These are phyloP conservation scores for Ottelia alismoides DNA, from an alignment of 106 monocot genomes.

Conservation along the genomic window DNA sequence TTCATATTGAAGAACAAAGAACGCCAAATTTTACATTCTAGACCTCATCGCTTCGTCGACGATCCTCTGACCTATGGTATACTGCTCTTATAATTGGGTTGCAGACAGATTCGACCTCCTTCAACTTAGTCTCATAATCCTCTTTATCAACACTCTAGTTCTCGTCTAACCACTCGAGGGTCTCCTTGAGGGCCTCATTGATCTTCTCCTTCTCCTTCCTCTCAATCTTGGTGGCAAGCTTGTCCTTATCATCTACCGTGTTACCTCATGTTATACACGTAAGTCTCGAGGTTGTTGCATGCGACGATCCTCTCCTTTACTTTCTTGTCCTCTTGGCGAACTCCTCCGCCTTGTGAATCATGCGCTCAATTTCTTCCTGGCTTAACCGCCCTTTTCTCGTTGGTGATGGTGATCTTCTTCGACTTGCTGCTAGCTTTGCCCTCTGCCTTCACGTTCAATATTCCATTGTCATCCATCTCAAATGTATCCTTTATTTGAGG, in stretches of 20 bases:
- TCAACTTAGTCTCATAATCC: conserved; percentile 21
- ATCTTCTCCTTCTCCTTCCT: conserved; percentile 25
- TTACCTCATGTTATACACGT: conserved; percentile 30
- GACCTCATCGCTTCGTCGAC: too few relatives aligned
- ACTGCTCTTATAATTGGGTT: conserved; percentile 25
- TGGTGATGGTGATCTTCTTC: conserved; percentile 60
- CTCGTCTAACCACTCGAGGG: conserved; percentile 25
- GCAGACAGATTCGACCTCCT: conserved; percentile 29
- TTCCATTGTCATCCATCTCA: conserved; percentile 56
- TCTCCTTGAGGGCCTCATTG: conserved; percentile 14
- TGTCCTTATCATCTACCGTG: conserved; percentile 20
- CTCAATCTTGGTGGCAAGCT: conserved; percentile 19
- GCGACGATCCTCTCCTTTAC: conserved; percentile 25
- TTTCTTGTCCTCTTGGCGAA: conserved; percentile 30
- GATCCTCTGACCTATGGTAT: conserved; percentile 21
- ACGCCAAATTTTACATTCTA: too few relatives aligned
- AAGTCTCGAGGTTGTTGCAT: conserved; percentile 19
- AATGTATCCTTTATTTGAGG: conserved; percentile 63
- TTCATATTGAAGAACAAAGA: too few relatives aligned
- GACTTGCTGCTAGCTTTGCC: conserved; percentile 40
- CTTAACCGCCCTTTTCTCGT: conserved; percentile 35
- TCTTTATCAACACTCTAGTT: conserved; percentile 26
- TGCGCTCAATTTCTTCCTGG: conserved; percentile 27
- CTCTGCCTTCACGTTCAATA: conserved; percentile 50
- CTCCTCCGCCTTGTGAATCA: conserved; percentile 24